Evolutionary conservation across 2,329 filamentous ascomycete genomes (phyloP).

Genomic region (Cyclaneusma minus): DNA sequence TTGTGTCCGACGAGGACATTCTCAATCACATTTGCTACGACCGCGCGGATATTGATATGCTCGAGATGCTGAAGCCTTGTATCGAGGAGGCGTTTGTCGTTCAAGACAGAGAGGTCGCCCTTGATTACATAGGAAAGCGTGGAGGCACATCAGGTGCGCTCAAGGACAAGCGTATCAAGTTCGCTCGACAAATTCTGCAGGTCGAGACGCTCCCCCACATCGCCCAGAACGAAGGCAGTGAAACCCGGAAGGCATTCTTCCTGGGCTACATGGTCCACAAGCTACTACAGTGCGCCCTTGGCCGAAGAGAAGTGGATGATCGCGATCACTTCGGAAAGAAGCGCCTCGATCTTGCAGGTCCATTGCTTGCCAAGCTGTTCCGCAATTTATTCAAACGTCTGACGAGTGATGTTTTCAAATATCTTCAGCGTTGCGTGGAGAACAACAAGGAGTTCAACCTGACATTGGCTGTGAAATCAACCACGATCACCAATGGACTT

Average conservation of each 20-base stretch:
- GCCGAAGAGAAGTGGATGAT: slow-evolving; percentile 86
- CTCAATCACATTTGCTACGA: slow-evolving; percentile 97
- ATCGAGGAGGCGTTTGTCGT: slow-evolving; percentile 95
- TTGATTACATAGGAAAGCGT: slow-evolving; percentile 92
- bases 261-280: slow-evolving; percentile 98
- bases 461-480: slow-evolving; percentile 77
- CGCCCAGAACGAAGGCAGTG: slow-evolving; percentile 84
- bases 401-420: slow-evolving; percentile 78
- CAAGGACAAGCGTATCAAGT: slow-evolving; percentile 76
- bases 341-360: slow-evolving; percentile 85
- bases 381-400: slow-evolving; percentile 81
- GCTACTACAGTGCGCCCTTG: slow-evolving; percentile 81
- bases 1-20: slow-evolving; percentile 96
- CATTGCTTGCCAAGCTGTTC: slow-evolving; percentile 91
- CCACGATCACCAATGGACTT: slow-evolving; percentile 80
- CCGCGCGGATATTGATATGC: slow-evolving; percentile 86
- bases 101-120: slow-evolving; percentile 83
- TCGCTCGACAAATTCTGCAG: slow-evolving; percentile 86
- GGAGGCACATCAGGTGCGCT: slow-evolving; percentile 62
- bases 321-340: slow-evolving; percentile 99
- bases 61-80: slow-evolving; percentile 93
- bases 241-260: slow-evolving; percentile 95
- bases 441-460: slow-evolving; percentile 79
- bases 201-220: slow-evolving; percentile 96
- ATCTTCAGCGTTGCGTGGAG: slow-evolving; percentile 86